Base-by-base conservation (phyloP, 176 grass and related monocot genomes). In the Musa schizocarpa region DNA sequence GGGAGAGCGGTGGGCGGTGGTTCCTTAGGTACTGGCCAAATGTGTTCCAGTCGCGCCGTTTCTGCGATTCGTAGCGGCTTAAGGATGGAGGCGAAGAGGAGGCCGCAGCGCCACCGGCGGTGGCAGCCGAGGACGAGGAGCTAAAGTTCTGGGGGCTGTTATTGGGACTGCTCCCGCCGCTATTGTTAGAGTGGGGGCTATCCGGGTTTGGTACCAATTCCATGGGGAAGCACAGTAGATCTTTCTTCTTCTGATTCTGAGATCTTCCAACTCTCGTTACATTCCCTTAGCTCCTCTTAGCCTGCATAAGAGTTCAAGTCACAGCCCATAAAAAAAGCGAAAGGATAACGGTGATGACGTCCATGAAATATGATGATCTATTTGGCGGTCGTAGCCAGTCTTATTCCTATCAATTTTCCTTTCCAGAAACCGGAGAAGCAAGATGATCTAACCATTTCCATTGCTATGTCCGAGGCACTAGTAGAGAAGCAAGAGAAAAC, bases 51-150 rank as follows among this genome's bases (percentile, higher is more conserved):
- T 70, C 68, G 7, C 68, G 68, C 7, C 68, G 68, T 3, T 71
- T 71, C 68, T 71, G 68, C 16, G 68, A 50, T 49, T 71, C 68
- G 68, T 71, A 71, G 68, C 68, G 68, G 68, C 68, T 71, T 49
- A 71, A 49, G 5, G 68, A 71, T 7, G 68, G 68, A 50, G 68
- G 14, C 34, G 34, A 43, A 6, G 34, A 43, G 9, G 68, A 51
- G 48, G 48, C 50, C 17, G 16, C 68, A 20, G 17, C 68, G 50
- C 16, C 4, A 9, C n/a, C 43, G 6, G 49, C 43, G 4, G 68
- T 10, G 2, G 50, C 34, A 43, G 3, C 34, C 34, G 34, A 43
- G 34, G 34, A 63, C 9, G 61, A 63, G n/a, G 61, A 21, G 9
- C 19, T 23, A 9, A 63, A 23, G 20, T 20, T 65, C 9, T 64